Conservation (phyloP, 2,329 filamentous ascomycete species). For the Colletotrichum nymphaeae region DNA sequence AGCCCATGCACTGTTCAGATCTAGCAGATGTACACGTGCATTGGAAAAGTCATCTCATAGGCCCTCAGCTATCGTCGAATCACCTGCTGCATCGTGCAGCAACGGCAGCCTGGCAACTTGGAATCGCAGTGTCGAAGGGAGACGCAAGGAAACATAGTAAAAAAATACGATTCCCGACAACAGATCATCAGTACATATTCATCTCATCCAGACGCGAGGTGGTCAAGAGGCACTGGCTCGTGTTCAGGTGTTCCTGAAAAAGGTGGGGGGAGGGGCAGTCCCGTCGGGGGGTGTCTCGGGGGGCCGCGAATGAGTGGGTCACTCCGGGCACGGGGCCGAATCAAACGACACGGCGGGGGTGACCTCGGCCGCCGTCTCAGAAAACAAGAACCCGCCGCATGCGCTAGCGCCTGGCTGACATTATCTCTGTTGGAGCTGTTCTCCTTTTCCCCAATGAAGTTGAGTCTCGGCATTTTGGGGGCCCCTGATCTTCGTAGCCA, state of each 20-base stretch:
- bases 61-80: not conserved
- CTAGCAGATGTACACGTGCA: not conserved
- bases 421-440: no score
- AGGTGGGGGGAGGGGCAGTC: not conserved
- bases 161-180: no score
- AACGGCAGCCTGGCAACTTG: not conserved
- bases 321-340: conserved; percentile 21
- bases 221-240: conserved; percentile 10
- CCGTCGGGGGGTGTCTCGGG: conserved; percentile 4
- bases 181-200: no score
- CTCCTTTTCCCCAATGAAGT: not conserved
- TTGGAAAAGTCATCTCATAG: not conserved
- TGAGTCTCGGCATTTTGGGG: conserved; percentile 15
- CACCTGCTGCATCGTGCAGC: conserved; percentile 11
- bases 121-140: not conserved
- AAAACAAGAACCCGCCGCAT: not conserved
- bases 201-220: not conserved
- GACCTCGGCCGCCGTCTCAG: conserved; percentile 3
- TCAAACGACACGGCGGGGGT: not conserved
- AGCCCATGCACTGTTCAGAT: no score
- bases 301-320: conserved; percentile 5
- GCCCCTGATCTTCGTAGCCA: not conserved
- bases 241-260: conserved; percentile 12
- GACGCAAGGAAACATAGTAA: not conserved
- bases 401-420: not conserved